Evolutionary conservation across 192 early-diverging fungal species (phyloP).

Genomic region (Umbelopsis sp.): DNA sequence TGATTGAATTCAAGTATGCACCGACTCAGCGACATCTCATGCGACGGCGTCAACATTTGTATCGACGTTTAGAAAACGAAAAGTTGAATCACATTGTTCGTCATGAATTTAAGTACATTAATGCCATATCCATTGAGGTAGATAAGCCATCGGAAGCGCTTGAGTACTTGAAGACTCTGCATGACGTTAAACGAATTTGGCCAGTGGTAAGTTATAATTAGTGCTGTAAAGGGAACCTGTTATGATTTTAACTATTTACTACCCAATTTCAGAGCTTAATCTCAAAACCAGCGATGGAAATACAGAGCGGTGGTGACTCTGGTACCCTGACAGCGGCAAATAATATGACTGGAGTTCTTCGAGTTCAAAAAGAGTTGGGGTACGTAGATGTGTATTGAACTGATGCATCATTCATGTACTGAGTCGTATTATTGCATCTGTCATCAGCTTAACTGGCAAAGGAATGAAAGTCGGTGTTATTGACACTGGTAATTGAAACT

Average conservation of each 20-base stretch:
- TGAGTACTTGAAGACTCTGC: conserved; percentile 25
- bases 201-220: conserved; percentile 36
- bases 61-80: conserved; percentile 18
- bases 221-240: not conserved
- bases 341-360: conserved; percentile 45
- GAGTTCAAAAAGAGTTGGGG: conserved; percentile 36
- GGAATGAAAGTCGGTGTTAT: conserved; percentile 59
- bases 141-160: conserved; percentile 31
- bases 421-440: not conserved
- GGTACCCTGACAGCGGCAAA: conserved; percentile 34
- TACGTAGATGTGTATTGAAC: conserved; percentile 32
- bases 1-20: conserved; percentile 29
- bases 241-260: not conserved
- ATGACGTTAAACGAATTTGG: conserved; percentile 46
- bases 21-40: conserved; percentile 6
- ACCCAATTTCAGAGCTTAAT: not conserved
- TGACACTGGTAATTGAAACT: conserved; percentile 51
- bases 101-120: conserved; percentile 48
- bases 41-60: conserved; percentile 26
- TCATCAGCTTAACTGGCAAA: conserved; percentile 36
- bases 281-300: conserved; percentile 10
- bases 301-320: conserved; percentile 16
- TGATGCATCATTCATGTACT: not conserved
- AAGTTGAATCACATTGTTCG: conserved; percentile 34
- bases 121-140: conserved; percentile 47